Evolutionary conservation across 805 yeast genomes (phyloP), one percentile per base, ranked within the genome.

Genomic region (Kazachstania viticola): DNA sequence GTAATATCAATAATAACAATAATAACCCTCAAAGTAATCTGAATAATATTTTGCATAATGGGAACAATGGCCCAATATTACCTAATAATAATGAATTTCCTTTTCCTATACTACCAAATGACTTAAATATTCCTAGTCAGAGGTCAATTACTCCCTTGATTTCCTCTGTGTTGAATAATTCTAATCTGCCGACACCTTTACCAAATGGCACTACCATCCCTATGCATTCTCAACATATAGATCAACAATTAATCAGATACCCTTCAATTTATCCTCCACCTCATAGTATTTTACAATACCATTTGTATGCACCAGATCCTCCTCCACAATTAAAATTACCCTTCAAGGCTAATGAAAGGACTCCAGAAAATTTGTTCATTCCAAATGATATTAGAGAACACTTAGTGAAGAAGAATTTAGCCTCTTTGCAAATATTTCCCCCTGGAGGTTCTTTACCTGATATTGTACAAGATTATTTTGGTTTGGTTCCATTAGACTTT

Each of bases 231-330:
- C n/a, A 19, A n/a, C 26, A 29, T 7, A 27, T 26, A 17, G 29
- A 25, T n/a, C 31, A 30, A 27, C 9, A 19, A 19, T 11, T 11
- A 7, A 17, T 43, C 14, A 55, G 52, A 28, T 57, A 50, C 27
- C 52, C 61, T 13, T 36, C 48, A 4, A 39, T 58, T 13, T 60
- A 64, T 18, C 63, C 67, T 18, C 65, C 62, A 27, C 45, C 64
- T 6, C 56, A 55, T 25, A 58, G 56, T 25, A 43, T 54, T 42
- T 60, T 82, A 27, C 84, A 84, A 47, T 81, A 82, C 51, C 95
- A 87, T 56, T 58, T 84, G 25, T 87, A 88, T 57, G 91, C 95
- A 0, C 96, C 96, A 2, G 69, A 73, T 19, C 88, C 95, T 8
- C 83, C 87, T 3, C 87, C 85, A 7, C 75, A 78, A 48, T 54